A percentile compares a stretch with the other conserved stretches of the same genome.
Conservation (phyloP, 352 stramenopile species). For the Thraustochytrium striatum region DNA sequence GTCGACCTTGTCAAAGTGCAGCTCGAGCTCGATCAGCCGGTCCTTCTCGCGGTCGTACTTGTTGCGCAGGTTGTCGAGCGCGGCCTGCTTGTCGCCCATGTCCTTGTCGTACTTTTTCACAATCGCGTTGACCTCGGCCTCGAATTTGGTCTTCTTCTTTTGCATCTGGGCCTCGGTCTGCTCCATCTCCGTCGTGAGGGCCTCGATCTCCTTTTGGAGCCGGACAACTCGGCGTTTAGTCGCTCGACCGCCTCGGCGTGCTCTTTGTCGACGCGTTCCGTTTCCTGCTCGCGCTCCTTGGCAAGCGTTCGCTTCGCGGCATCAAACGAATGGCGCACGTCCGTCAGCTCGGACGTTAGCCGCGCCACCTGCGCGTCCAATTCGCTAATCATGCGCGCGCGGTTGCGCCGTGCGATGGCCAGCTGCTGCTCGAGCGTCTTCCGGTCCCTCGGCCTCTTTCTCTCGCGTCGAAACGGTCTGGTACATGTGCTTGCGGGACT, state of each 20-base stretch:
- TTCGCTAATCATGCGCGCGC: slow-evolving; percentile 72
- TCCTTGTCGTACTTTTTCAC: slow-evolving; percentile 73
- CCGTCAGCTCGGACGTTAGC: slow-evolving; percentile 65
- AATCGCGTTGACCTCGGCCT: slow-evolving; percentile 64
- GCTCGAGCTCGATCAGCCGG: slow-evolving; percentile 67
- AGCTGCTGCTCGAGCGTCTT: slow-evolving; percentile 70
- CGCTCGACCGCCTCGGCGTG: slow-evolving; percentile 52
- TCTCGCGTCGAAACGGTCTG: slow-evolving; percentile 68
- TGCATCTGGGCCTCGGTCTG: slow-evolving; percentile 70
- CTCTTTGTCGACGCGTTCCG: slow-evolving; percentile 67
- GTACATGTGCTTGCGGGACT: slow-evolving; percentile 73
- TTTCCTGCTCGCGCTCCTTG: slow-evolving; percentile 70
- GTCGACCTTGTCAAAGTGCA: slow-evolving; percentile 76
- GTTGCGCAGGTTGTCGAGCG: slow-evolving; percentile 60
- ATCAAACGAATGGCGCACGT: slow-evolving; percentile 28
- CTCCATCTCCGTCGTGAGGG: slow-evolving; percentile 72
- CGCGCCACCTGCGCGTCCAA: slow-evolving; percentile 74
- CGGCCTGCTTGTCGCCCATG: slow-evolving; percentile 64
- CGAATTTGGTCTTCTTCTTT: slow-evolving; percentile 74
- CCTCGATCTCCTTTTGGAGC: slow-evolving; percentile 62
- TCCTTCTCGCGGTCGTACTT: slow-evolving; percentile 60
- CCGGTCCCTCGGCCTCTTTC: slow-evolving; percentile 71
- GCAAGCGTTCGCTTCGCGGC: slow-evolving; percentile 60
- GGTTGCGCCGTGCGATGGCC: slow-evolving; percentile 67
- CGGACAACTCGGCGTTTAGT: slow-evolving; percentile 63